phyloP scores from a whole-genome alignment of 768 basidiomycete species.

The Boletus vinaceobasis region DNA sequence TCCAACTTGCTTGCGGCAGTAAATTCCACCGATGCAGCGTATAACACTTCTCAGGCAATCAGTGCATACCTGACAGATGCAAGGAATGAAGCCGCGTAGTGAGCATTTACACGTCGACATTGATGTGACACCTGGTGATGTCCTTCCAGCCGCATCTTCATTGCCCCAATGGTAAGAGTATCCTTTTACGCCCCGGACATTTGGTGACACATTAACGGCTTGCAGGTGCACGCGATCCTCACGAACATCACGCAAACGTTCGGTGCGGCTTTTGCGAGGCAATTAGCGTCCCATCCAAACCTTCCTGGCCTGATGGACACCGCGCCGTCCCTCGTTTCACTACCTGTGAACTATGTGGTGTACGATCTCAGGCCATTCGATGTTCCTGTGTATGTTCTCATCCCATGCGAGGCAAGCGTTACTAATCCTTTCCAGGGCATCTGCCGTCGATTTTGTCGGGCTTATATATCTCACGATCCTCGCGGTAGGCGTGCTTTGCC shows the following conservation, averaged over 20 bases:
- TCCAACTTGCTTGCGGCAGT: slow-evolving; percentile 37
- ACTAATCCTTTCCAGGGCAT: slow-evolving; percentile 36
- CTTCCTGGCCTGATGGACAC: slow-evolving; percentile 36
- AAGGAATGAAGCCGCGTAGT: slow-evolving; percentile 61
- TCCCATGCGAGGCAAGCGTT: not conserved
- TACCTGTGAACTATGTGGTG: slow-evolving; percentile 47
- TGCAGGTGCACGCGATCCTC: slow-evolving; percentile 32
- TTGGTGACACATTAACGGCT: not conserved
- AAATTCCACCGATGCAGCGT: slow-evolving; percentile 38
- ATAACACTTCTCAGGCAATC: slow-evolving; percentile 47
- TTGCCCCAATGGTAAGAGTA: slow-evolving; percentile 10
- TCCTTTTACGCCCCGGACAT: not conserved
- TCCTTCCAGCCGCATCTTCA: slow-evolving; percentile 16
- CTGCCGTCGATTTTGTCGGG: slow-evolving; percentile 52
- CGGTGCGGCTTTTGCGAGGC: slow-evolving; percentile 30
- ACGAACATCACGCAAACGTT: slow-evolving; percentile 38
- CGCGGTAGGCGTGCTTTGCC: slow-evolving; percentile 14
- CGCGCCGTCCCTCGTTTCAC: slow-evolving; percentile 48
- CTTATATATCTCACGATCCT: slow-evolving; percentile 47
- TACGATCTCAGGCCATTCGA: slow-evolving; percentile 57
- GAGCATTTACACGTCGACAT: slow-evolving; percentile 19
- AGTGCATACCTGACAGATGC: slow-evolving; percentile 48
- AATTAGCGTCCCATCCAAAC: slow-evolving; percentile 27
- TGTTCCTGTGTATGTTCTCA: slow-evolving; percentile 46
- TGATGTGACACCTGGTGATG: not conserved